phyloP scores from a whole-genome alignment of 1,284 basidiomycete species.

The Cutaneotrichosporon sp. region DNA sequence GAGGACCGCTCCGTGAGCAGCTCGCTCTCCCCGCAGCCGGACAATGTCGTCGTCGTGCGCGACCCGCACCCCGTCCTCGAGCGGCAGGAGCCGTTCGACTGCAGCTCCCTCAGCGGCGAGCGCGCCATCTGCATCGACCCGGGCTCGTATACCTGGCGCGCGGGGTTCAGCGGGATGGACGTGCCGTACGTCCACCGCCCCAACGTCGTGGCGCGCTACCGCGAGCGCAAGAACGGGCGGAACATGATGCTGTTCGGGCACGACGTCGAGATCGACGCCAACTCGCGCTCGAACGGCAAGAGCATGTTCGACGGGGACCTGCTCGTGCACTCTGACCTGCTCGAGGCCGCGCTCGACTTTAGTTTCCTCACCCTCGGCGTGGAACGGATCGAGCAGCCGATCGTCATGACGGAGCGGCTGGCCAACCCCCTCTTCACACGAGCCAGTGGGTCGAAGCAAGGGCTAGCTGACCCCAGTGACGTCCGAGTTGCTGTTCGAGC shows the following conservation, averaged over 20 bases:
- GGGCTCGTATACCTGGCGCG: conserved; percentile 81
- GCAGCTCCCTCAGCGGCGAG: conserved; percentile 34
- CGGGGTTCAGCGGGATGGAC: conserved; percentile 69
- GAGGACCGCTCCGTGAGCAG: conserved; percentile 10
- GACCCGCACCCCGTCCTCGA: conserved; percentile 30
- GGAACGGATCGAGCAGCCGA: conserved; percentile 84
- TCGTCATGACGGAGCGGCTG: conserved; percentile 92
- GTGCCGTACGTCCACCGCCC: conserved; percentile 61
- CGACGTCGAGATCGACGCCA: conserved; percentile 78
- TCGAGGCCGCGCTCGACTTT: conserved; percentile 95
- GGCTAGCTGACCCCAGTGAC: conserved; percentile 64
- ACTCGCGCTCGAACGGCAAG: conserved; percentile 71
- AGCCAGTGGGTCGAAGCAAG: conserved; percentile 63
- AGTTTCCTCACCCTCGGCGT: conserved; percentile 86
- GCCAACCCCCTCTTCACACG: conserved; percentile 88
- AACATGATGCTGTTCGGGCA: conserved; percentile 81
- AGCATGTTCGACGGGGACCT: conserved; percentile 90
- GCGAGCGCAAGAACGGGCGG: conserved; percentile 79
- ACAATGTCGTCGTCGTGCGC: conserved; percentile 36
- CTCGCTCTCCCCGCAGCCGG: conserved; percentile 21
- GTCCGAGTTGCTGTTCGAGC: conserved; percentile 95
- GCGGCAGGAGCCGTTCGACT: conserved; percentile 38
- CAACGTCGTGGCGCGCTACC: conserved; percentile 80
- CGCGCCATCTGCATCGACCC: conserved; percentile 82
- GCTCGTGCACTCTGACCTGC: conserved; percentile 80